A percentile compares a stretch with the other conserved stretches of the same genome.
Evolutionary conservation across 169 alveolate species (phyloP).

Genomic region (Theileria sp.): DNA sequence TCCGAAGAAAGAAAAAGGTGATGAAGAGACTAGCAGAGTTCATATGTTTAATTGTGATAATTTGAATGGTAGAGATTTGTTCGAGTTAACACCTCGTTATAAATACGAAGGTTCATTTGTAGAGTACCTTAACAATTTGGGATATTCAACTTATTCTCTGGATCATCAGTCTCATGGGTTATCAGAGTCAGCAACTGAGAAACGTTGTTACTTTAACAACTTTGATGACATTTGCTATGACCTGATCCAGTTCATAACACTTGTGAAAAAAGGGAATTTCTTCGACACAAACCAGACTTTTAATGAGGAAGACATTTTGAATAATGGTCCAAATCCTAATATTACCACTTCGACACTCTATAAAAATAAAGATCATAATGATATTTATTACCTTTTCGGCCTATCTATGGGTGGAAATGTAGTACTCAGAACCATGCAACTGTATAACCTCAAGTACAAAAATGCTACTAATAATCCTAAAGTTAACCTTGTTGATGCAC

Average conservation of each 20-base stretch:
- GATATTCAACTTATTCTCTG: slow-evolving; percentile 64
- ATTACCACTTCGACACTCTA: slow-evolving; percentile 22
- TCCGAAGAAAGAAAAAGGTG: neutral
- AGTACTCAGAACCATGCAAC: slow-evolving; percentile 53
- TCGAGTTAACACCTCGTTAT: slow-evolving; percentile 57
- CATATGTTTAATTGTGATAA: neutral
- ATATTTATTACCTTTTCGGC: slow-evolving; percentile 67
- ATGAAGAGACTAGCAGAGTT: neutral
- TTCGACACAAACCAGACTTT: slow-evolving; percentile 22
- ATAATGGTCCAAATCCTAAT: neutral
- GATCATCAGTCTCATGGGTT: slow-evolving; percentile 73
- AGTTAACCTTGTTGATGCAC: slow-evolving; percentile 60
- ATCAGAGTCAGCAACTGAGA: slow-evolving; percentile 64
- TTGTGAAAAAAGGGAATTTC: slow-evolving; percentile 56
- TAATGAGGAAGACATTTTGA: neutral
- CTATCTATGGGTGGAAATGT: slow-evolving; percentile 76
- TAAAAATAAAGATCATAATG: neutral
- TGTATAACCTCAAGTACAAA: slow-evolving; percentile 36
- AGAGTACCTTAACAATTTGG: slow-evolving; percentile 59
- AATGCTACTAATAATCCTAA: neutral
- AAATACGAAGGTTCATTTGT: slow-evolving; percentile 67
- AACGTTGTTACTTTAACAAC: slow-evolving; percentile 34
- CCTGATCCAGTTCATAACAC: slow-evolving; percentile 66
- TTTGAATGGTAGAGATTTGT: slow-evolving; percentile 39
- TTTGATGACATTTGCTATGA: slow-evolving; percentile 70